A percentile compares a stretch with the other conserved stretches of the same genome.
These are phyloP conservation scores for Flaveria brownii DNA, from an alignment of 129 eudicot species.

Conservation along the genomic window DNA sequence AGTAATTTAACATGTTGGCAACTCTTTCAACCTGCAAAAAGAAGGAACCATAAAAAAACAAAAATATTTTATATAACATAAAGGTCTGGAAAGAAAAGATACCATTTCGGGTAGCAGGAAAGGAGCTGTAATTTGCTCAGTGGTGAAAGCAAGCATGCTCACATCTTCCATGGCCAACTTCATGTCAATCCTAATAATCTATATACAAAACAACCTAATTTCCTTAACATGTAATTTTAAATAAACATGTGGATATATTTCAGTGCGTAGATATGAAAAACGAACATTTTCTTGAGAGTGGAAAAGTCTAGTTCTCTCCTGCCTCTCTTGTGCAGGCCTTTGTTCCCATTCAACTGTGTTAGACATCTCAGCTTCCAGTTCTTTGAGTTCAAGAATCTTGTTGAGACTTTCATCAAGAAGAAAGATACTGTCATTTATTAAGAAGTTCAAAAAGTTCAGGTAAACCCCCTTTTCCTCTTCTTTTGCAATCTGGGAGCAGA, in stretches of 20 bases:
- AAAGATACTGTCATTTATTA: slow-evolving; percentile 87
- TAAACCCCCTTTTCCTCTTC: slow-evolving; percentile 98
- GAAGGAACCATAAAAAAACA: slow-evolving; percentile 6
- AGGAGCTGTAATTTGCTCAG: slow-evolving; percentile 92
- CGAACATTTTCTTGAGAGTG: slow-evolving; percentile 92
- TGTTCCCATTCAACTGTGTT: slow-evolving; percentile 91
- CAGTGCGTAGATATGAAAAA: slow-evolving; percentile 6
- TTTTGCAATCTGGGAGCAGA: slow-evolving; percentile 73
- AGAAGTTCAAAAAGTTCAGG: slow-evolving; percentile 79
- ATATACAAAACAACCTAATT: slow-evolving; percentile 24
- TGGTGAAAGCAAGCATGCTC: slow-evolving; percentile 84
- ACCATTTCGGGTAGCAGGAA: slow-evolving; percentile 96
- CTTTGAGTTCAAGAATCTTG: slow-evolving; percentile 96
- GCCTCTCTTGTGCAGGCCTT: slow-evolving; percentile 94
- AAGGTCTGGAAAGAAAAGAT: background rate
- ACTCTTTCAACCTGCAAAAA: slow-evolving; percentile 89
- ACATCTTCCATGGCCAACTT: slow-evolving; percentile 97
- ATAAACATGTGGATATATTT: background rate
- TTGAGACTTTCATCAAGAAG: slow-evolving; percentile 96
- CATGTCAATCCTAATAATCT: slow-evolving; percentile 96
- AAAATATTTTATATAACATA: background rate
- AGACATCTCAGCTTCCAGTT: slow-evolving; percentile 96
- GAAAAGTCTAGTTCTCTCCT: slow-evolving; percentile 94
- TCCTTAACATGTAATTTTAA: background rate
- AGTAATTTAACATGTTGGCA: slow-evolving; percentile 94